These are phyloP conservation scores for Schizothecium vesticola DNA, from an alignment of 495 filamentous ascomycete species.

Conservation along the genomic window DNA sequence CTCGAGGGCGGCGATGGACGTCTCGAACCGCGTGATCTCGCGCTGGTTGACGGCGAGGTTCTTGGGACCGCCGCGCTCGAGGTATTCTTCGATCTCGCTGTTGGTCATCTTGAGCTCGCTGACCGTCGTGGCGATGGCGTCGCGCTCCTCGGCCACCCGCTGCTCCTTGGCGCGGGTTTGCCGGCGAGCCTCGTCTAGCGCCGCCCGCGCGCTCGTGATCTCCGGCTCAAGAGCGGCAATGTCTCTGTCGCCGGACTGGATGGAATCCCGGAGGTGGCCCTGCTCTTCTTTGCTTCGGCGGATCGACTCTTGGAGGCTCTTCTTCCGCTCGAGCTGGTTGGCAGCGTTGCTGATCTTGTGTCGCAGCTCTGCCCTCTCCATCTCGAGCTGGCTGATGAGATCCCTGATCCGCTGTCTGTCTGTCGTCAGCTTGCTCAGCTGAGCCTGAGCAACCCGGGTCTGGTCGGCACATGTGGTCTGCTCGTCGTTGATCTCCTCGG, in stretches of 20 bases:
- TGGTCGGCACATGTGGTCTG: conserved; percentile 64
- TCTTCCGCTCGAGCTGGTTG: conserved; percentile 74
- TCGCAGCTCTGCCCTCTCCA: conserved; percentile 62
- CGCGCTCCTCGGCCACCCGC: conserved; percentile 64
- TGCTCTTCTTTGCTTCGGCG: conserved; percentile 66
- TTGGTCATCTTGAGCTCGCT: conserved; percentile 70
- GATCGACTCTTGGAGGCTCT: conserved; percentile 58
- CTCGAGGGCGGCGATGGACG: conserved; percentile 59
- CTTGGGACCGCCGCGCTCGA: conserved; percentile 64
- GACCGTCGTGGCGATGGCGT: conserved; percentile 63
- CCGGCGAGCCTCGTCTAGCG: conserved; percentile 67
- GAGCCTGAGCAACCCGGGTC: conserved; percentile 54
- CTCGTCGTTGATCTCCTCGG: conserved; percentile 80
- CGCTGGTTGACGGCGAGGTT: conserved; percentile 64
- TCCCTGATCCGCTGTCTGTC: conserved; percentile 69
- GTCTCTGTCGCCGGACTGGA: conserved; percentile 61
- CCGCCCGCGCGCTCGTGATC: conserved; percentile 64
- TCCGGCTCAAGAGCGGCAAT: conserved; percentile 65
- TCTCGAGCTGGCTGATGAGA: conserved; percentile 62
- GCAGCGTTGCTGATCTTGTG: conserved; percentile 62
- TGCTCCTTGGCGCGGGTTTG: conserved; percentile 69
- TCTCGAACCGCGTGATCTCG: conserved; percentile 62
- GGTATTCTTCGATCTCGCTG: conserved; percentile 73
- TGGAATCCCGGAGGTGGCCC: conserved; percentile 58
- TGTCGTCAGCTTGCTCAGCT: conserved; percentile 53